Evolutionary conservation across 2,329 filamentous ascomycete species (phyloP).

Genomic region (Hymenoscyphus repandus): DNA sequence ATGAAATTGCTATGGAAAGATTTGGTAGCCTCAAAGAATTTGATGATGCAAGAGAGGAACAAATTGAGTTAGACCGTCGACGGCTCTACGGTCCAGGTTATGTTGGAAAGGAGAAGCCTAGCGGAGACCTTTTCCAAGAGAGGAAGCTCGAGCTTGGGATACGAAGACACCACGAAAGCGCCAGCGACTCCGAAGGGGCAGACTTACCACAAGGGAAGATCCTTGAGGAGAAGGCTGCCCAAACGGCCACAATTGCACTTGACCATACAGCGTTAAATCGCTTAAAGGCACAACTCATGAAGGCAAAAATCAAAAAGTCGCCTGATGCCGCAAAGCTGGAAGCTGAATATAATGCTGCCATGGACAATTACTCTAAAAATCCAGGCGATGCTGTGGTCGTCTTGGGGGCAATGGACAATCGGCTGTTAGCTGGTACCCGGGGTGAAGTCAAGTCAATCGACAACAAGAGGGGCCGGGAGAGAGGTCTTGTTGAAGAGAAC

Average conservation of each 20-base stretch:
- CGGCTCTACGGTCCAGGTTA: constrained; percentile 81
- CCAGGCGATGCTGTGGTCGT: constrained; percentile 65
- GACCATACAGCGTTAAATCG: constrained; percentile 82
- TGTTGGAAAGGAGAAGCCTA: constrained; percentile 78
- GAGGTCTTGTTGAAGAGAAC: constrained; percentile 82
- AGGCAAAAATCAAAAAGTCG: constrained; percentile 78
- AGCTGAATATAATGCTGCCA: constrained; percentile 73
- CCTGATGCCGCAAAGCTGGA: constrained; percentile 74
- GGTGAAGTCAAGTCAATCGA: constrained; percentile 72
- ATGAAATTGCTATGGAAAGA: constrained; percentile 77
- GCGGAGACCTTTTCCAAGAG: constrained; percentile 78
- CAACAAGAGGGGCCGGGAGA: constrained; percentile 76
- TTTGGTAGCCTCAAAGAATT: constrained; percentile 80
- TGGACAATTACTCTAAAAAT: constrained; percentile 55
- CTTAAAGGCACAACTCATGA: constrained; percentile 91
- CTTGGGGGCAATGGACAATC: constrained; percentile 81
- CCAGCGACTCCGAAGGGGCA: constrained; percentile 22
- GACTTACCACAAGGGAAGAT: constrained; percentile 47
- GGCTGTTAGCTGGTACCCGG: constrained; percentile 71
- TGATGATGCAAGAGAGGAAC: constrained; percentile 88
- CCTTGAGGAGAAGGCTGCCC: constrained; percentile 48
- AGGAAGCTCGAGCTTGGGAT: constrained; percentile 58
- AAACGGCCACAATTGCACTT: constrained; percentile 46
- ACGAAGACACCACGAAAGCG: constrained; percentile 34
- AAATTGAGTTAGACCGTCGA: constrained; percentile 80